A percentile compares a stretch with the other conserved stretches of the same genome.
These are phyloP conservation scores for Allium cepa DNA, from an alignment of 106 monocot genomes.

Conservation along the genomic window DNA sequence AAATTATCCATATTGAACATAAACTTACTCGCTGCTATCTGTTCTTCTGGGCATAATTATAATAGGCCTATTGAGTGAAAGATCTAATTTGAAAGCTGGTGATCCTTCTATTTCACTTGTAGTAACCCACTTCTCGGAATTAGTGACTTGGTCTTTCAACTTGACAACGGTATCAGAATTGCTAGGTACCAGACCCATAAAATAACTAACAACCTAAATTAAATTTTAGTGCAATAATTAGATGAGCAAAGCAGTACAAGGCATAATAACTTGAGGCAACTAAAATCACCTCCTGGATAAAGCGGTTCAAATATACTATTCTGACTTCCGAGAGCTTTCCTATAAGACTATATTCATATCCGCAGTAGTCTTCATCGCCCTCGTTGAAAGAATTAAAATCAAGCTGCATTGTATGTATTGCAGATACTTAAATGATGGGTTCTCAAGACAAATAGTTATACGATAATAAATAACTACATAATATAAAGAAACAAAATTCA, in stretches of 20 bases:
- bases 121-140: conserved; percentile 81
- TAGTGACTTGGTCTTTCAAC: conserved; percentile 73
- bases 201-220: conserved; percentile 72
- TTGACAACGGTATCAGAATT: conserved; percentile 59
- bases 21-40: conserved; percentile 73
- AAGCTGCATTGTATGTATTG: conserved; percentile 47
- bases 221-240: conserved; percentile 3
- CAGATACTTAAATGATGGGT: neutral
- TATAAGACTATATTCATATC: conserved; percentile 88
- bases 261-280: neutral
- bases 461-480: too few species aligned
- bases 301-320: conserved; percentile 88
- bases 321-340: conserved; percentile 96
- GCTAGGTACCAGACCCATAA: conserved; percentile 78
- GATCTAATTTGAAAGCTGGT: conserved; percentile 87
- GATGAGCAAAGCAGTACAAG: neutral
- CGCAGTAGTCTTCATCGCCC: conserved; percentile 77
- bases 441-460: too few species aligned
- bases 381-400: conserved; percentile 76
- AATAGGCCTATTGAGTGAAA: conserved; percentile 78
- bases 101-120: conserved; percentile 86
- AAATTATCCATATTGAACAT: neutral
- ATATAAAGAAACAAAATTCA: neutral
- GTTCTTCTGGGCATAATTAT: conserved; percentile 85
- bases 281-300: conserved; percentile 78